Conservation (phyloP, 2,329 filamentous ascomycete genomes). For the Cryphonectria japonica region DNA sequence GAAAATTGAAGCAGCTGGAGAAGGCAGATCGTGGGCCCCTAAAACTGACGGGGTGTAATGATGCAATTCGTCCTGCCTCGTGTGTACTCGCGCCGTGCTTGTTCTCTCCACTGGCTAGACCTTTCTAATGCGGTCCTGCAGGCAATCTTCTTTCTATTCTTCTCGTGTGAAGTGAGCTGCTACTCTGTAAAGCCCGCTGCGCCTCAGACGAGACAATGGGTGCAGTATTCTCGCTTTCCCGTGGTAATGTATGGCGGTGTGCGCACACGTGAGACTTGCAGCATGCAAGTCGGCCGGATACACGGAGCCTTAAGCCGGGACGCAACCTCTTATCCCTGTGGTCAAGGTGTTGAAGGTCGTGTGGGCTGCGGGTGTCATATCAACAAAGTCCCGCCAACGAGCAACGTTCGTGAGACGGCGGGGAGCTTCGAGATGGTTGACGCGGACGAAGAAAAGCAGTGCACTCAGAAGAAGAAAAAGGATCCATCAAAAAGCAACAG, state of each 20-base stretch:
- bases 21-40: background rate
- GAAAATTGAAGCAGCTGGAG: background rate
- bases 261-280: background rate
- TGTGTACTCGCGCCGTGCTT: background rate
- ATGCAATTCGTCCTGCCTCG: slow-evolving; percentile 6
- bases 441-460: background rate
- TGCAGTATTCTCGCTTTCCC: background rate
- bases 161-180: background rate
- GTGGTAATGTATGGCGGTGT: background rate
- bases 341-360: background rate
- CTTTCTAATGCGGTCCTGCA: background rate
- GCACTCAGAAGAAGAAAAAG: background rate
- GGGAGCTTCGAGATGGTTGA: background rate
- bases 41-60: background rate
- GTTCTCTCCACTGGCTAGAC: background rate
- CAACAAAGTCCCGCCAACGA: background rate
- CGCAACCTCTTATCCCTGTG: no score
- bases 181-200: background rate
- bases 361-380: background rate
- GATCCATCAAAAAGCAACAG: background rate
- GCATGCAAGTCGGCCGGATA: slow-evolving; percentile 1
- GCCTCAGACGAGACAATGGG: background rate
- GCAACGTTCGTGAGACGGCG: background rate
- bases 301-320: background rate
- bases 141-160: background rate